Conservation (phyloP, 306 rosid genomes). For the Dalbergia cultrata region DNA sequence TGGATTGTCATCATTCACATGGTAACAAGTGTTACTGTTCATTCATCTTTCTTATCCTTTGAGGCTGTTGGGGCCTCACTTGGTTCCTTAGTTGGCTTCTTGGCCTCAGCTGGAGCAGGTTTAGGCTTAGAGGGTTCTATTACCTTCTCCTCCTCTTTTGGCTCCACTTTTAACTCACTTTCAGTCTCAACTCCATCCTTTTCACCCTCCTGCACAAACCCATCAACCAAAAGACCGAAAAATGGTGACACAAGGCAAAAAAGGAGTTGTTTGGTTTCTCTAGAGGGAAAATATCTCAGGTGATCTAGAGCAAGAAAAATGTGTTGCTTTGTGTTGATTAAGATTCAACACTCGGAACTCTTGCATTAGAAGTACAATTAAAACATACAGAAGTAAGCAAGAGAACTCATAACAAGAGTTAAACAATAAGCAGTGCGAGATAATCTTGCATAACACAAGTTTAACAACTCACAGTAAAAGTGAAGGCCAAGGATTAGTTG, state of each 20-base stretch:
- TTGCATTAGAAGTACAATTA: neutral
- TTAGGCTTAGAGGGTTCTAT: conserved; percentile 19
- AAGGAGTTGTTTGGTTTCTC: neutral
- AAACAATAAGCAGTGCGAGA: too few species aligned
- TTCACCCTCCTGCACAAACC: conserved; percentile 33
- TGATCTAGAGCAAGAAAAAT: neutral
- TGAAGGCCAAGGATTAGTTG: too few species aligned
- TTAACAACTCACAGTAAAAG: too few species aligned
- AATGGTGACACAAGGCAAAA: neutral
- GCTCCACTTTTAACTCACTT: conserved; percentile 41
- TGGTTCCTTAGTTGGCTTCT: neutral
- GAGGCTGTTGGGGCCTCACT: neutral
- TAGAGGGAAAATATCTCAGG: neutral
- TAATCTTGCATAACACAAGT: too few species aligned
- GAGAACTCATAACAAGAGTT: too few species aligned
- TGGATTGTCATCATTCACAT: conserved; percentile 29
- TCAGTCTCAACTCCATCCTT: conserved; percentile 29
- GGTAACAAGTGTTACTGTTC: conserved; percentile 38
- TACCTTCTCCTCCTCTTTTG: conserved; percentile 45
- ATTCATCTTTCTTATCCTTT: neutral
- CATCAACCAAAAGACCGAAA: neutral
- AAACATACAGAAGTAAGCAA: too few species aligned
- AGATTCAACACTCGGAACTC: neutral
- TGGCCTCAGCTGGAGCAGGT: conserved; percentile 16
- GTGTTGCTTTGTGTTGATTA: neutral